A percentile compares a stretch with the other conserved stretches of the same genome.
These are phyloP conservation scores for Entelexis sorbosivorans DNA, from an alignment of 1,139 yeast genomes.

Conservation along the genomic window DNA sequence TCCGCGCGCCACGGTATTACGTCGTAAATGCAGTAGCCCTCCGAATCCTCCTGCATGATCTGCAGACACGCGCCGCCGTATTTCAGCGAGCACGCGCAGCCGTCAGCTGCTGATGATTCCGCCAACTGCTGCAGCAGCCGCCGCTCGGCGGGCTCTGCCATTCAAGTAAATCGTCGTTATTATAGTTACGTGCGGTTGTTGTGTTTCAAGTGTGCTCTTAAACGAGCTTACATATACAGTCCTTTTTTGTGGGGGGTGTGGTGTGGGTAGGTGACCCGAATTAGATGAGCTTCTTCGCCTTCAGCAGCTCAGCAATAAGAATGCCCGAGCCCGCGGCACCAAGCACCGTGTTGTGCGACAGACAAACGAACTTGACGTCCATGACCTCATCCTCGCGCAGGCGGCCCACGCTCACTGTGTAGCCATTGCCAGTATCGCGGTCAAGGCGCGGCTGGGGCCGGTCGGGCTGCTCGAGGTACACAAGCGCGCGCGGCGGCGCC, in stretches of 20 bases:
- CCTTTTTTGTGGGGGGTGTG: background rate
- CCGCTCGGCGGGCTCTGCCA: background rate
- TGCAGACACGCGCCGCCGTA: background rate
- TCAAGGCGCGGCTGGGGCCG: constrained; percentile 98
- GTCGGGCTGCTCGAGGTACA: constrained; percentile 78
- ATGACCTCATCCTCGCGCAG: constrained; percentile 84
- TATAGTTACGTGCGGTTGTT: no score
- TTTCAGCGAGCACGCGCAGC: background rate
- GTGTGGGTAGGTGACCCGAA: background rate
- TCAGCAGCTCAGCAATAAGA: constrained; percentile 81
- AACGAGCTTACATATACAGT: background rate
- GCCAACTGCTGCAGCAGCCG: background rate
- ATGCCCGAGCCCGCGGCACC: constrained; percentile 99
- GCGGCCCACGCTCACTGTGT: constrained; percentile 91
- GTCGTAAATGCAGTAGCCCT: constrained; percentile 19
- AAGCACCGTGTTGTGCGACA: constrained; percentile 90
- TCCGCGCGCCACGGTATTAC: constrained; percentile 28
- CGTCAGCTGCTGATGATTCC: background rate
- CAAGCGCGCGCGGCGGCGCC: constrained; percentile 87
- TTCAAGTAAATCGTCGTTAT: no score
- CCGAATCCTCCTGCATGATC: constrained; percentile 1
- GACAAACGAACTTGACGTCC: constrained; percentile 89
- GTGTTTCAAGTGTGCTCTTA: no score
- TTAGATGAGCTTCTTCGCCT: constrained; percentile 57
- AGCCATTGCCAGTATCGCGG: constrained; percentile 90